These are phyloP conservation scores for Cladophialophora yegresii DNA, from an alignment of 2,329 filamentous ascomycete species.

Conservation along the genomic window DNA sequence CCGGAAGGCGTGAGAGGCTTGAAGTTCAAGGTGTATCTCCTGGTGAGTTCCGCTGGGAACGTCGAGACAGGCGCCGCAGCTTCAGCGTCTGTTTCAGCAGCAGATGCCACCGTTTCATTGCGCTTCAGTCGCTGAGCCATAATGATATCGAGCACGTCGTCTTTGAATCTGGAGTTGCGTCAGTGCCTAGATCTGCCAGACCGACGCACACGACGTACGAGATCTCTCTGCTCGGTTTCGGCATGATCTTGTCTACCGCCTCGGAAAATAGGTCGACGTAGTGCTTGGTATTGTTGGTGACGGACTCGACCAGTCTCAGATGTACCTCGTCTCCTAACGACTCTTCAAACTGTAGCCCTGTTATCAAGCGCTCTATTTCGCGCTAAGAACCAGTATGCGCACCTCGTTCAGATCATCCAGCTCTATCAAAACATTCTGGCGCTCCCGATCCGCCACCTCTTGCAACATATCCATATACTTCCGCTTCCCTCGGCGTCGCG, in stretches of 20 bases:
- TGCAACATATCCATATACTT: slow-evolving; percentile 92
- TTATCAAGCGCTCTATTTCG: background rate
- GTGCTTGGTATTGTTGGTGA: slow-evolving; percentile 89
- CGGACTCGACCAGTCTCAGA: slow-evolving; percentile 70
- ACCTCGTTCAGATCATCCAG: slow-evolving; percentile 81
- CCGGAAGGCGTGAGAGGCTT: slow-evolving; percentile 79
- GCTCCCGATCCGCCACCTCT: slow-evolving; percentile 76
- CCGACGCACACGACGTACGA: slow-evolving; percentile 56
- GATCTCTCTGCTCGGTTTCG: slow-evolving; percentile 72
- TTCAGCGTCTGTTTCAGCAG: slow-evolving; percentile 67
- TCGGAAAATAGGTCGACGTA: slow-evolving; percentile 90
- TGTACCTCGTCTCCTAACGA: slow-evolving; percentile 67
- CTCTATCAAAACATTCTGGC: slow-evolving; percentile 79
- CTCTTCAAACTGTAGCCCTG: slow-evolving; percentile 67
- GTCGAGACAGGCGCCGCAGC: slow-evolving; percentile 68
- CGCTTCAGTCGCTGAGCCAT: slow-evolving; percentile 87
- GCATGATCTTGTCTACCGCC: slow-evolving; percentile 85
- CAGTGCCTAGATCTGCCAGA: background rate
- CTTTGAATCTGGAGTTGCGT: slow-evolving; percentile 71
- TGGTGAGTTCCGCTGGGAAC: slow-evolving; percentile 88
- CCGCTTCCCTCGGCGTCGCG: slow-evolving; percentile 63
- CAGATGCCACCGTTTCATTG: slow-evolving; percentile 73
- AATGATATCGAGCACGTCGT: slow-evolving; percentile 94
- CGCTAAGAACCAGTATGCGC: slow-evolving; percentile 42
- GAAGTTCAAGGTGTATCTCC: slow-evolving; percentile 94